These are phyloP conservation scores for Hyphopichia burtonii DNA, from an alignment of 1,139 yeast species.

Conservation along the genomic window DNA sequence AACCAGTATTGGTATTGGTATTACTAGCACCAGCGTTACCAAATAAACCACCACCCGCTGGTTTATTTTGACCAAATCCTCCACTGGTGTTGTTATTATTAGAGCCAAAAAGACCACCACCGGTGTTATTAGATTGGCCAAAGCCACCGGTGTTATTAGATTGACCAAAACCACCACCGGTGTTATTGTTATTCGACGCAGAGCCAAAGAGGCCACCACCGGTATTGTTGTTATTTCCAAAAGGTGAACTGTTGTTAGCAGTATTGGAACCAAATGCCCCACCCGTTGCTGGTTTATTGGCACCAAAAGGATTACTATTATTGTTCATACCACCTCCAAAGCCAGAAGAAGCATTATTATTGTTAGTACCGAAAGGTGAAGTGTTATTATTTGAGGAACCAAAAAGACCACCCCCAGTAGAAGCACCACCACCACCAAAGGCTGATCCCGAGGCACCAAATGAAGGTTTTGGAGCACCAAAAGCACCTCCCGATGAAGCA, in stretches of 20 bases:
- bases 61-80: constrained; percentile 7
- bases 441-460: constrained; percentile 12
- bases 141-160: constrained; percentile 7
- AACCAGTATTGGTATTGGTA: constrained; percentile 6
- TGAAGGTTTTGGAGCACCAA: constrained; percentile 11
- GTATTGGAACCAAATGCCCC: constrained; percentile 1
- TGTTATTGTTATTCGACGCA: constrained; percentile 1
- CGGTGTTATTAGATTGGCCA: constrained; percentile 7
- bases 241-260: constrained; percentile 15
- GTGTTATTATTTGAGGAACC: constrained; percentile 21
- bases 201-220: constrained; percentile 15
- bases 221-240: constrained; percentile 16
- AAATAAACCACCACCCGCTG: constrained; percentile 17
- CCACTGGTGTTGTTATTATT: constrained; percentile 15
- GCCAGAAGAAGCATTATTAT: constrained; percentile 7
- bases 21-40: constrained; percentile 16
- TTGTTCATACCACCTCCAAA: constrained; percentile 11
- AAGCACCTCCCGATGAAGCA: constrained; percentile 6
- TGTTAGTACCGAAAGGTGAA: constrained; percentile 15
- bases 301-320: constrained; percentile 17
- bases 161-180: constrained; percentile 1
- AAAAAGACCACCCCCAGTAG: constrained; percentile 18
- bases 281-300: constrained; percentile 16
- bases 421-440: constrained; percentile 12
- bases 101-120: constrained; percentile 27